Evolutionary conservation across 768 basidiomycete species (phyloP).

Genomic region (Tulasnella sp.): DNA sequence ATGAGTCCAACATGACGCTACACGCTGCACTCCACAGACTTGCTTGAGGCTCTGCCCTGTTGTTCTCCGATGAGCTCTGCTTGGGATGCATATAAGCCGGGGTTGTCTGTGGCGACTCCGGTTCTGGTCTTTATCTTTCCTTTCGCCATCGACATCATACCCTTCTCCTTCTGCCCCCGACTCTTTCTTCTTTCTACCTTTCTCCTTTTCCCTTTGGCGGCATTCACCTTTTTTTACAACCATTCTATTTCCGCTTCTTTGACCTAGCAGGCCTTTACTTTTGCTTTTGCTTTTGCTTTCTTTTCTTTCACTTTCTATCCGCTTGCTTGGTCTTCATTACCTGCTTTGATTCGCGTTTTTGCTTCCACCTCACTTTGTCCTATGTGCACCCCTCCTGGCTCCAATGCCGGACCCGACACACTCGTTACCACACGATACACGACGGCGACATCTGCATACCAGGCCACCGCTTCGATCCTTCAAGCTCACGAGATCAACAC

Average conservation of each 20-base stretch:
- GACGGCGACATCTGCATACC: neutral
- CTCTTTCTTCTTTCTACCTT: neutral
- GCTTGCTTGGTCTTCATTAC: too few species aligned
- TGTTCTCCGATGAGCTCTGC: too few species aligned
- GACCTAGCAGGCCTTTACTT: neutral
- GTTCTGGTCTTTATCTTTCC: too few species aligned
- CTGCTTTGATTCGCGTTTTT: neutral
- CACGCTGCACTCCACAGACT: too few species aligned
- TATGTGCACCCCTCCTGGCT: neutral
- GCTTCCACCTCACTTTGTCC: neutral
- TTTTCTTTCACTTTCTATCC: conserved; percentile 3
- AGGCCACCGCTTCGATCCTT: neutral
- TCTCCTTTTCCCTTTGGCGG: neutral
- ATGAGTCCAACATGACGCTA: too few species aligned
- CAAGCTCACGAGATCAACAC: conserved; percentile 9
- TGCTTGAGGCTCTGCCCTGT: too few species aligned
- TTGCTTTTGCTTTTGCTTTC: neutral
- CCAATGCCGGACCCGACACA: neutral
- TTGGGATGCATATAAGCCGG: too few species aligned
- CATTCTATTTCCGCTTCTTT: neutral
- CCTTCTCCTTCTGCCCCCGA: too few species aligned
- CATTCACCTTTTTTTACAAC: neutral
- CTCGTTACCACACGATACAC: conserved; percentile 4
- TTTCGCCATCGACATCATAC: too few species aligned
- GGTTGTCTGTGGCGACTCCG: too few species aligned